These are phyloP conservation scores for Thalassiosira pacifica DNA, from an alignment of 352 stramenopile species.

Conservation along the genomic window DNA sequence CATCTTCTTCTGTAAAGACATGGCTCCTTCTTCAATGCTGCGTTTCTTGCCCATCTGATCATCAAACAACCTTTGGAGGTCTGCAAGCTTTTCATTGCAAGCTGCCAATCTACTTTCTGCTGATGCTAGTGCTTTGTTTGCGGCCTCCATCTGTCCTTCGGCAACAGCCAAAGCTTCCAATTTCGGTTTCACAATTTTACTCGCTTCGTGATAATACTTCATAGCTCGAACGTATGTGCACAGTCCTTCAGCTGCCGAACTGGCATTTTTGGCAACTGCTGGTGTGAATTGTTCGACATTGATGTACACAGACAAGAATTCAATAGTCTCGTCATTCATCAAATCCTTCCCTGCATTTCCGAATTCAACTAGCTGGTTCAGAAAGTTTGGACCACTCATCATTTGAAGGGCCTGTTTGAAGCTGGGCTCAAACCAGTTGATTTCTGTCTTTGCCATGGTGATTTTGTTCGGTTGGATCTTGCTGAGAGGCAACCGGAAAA, in stretches of 20 bases:
- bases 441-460: slow-evolving; percentile 96
- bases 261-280: slow-evolving; percentile 96
- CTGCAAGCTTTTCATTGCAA: slow-evolving; percentile 94
- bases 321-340: slow-evolving; percentile 99
- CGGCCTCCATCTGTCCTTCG: slow-evolving; percentile 96
- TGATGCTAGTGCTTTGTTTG: slow-evolving; percentile 94
- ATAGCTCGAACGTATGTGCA: slow-evolving; percentile 98
- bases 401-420: slow-evolving; percentile 96
- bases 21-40: slow-evolving; percentile 95
- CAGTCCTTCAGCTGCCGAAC: slow-evolving; percentile 94
- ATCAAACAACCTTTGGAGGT: slow-evolving; percentile 97
- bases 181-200: slow-evolving; percentile 99
- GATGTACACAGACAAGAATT: slow-evolving; percentile 96
- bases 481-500: slow-evolving; percentile 95
- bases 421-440: slow-evolving; percentile 96
- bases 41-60: slow-evolving; percentile 95
- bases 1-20: slow-evolving; percentile 96
- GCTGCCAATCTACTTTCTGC: slow-evolving; percentile 93
- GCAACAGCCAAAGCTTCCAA: slow-evolving; percentile 96
- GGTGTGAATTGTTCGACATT: slow-evolving; percentile 96
- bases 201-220: slow-evolving; percentile 99
- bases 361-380: slow-evolving; percentile 97
- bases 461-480: slow-evolving; percentile 93
- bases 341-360: slow-evolving; percentile 95
- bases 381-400: slow-evolving; percentile 97